A percentile compares a stretch with the other conserved stretches of the same genome.
Conservation (phyloP, 2,329 filamentous ascomycete species). For the Endocalyx cinctus region DNA sequence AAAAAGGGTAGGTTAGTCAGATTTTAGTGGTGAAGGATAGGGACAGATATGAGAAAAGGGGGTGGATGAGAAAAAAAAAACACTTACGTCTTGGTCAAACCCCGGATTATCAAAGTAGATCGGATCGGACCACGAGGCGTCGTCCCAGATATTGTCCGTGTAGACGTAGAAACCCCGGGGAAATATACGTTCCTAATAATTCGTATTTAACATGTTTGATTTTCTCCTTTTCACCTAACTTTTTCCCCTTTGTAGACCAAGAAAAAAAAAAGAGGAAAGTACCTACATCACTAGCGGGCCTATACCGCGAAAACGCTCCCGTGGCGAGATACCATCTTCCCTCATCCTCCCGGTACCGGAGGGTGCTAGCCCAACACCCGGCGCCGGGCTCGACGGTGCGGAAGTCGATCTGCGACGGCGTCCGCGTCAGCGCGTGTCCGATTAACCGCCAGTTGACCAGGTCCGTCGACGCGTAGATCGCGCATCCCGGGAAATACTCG, state of each 20-base stretch:
- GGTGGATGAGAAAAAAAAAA: background rate
- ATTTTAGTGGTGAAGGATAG: background rate
- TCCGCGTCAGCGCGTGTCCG: slow-evolving; percentile 45
- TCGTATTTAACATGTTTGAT: too few species aligned
- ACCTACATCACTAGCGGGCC: slow-evolving; percentile 29
- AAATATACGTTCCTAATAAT: slow-evolving; percentile 37
- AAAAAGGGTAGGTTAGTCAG: background rate
- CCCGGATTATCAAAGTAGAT: slow-evolving; percentile 50
- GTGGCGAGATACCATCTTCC: slow-evolving; percentile 42
- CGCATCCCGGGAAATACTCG: slow-evolving; percentile 57
- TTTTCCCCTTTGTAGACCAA: background rate
- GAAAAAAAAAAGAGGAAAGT: background rate
- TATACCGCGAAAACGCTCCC: slow-evolving; percentile 38
- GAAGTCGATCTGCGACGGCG: slow-evolving; percentile 47
- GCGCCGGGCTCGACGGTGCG: slow-evolving; percentile 47
- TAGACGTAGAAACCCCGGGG: slow-evolving; percentile 51
- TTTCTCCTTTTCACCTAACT: background rate
- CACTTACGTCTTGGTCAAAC: slow-evolving; percentile 47
- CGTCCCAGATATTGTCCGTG: slow-evolving; percentile 49
- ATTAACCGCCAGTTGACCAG: slow-evolving; percentile 50
- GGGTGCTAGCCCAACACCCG: slow-evolving; percentile 44
- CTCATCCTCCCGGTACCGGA: slow-evolving; percentile 36
- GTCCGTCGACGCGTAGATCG: slow-evolving; percentile 54
- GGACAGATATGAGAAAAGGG: background rate
- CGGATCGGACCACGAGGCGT: slow-evolving; percentile 46